Evolutionary conservation across 148 eudicot species (phyloP), one percentile per base, ranked within the genome.

Genomic region (Rhododendron henanense): DNA sequence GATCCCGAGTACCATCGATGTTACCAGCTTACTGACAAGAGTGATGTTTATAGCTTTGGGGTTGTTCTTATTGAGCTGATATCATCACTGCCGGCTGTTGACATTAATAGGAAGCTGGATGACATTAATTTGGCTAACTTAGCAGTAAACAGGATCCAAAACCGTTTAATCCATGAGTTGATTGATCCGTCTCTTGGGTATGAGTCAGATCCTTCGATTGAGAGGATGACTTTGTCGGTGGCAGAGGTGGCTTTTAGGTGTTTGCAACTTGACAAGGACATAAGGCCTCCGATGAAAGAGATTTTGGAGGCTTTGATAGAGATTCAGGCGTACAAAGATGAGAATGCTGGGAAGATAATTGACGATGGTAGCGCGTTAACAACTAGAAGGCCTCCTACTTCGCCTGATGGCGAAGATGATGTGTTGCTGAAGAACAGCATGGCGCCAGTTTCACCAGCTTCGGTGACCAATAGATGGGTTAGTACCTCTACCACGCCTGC

Each of bases 31-130:
- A 93, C 94, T 10, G 85, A 90, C 28, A 93, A 92, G 81, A 91
- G 93, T 86, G 95, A 93, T 81, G 94, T 93, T 80, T 93, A 92
- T 65, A 92, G 92, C 85, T 92, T 92, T 57, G 95, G 94, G 31
- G 94, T 93, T n/a, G 92, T 93, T 5, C 89, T 93, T 18, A 78
- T 92, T 73, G 95, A 93, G 90, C 92, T 93, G 9, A 83, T 93
- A 33, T 93, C 95, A 23, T 93, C 95, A 2, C 47, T 91, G 83
- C 90, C 88, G 2, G 94, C 94, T 0, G 90, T 93, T 6, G 95
- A 93, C 53, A 86, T 91, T 28, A 81, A 53, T 63, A 88, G 95
- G 59, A 0, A 31, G 31, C n/a, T n/a, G 31, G 31, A 31, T 31
- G 31, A 31, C 0, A 31, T 31, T 31, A 31, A 31, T 31, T 31